A percentile compares a stretch with the other conserved stretches of the same genome.
Evolutionary conservation across 768 basidiomycete genomes (phyloP).

Genomic region (Cytidiella melzeri): DNA sequence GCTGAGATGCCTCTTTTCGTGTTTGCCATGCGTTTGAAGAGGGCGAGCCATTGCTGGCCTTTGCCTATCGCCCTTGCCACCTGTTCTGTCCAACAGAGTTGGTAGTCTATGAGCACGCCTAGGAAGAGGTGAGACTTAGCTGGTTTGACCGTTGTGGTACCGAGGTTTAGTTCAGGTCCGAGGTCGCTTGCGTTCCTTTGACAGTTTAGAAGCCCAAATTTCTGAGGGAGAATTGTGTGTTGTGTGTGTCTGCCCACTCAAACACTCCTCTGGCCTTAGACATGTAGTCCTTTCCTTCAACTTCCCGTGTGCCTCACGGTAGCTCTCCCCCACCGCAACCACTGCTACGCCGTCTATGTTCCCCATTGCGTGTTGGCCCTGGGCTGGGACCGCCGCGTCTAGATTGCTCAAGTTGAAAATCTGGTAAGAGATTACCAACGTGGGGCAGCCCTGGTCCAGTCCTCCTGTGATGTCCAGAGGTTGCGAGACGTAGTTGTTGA

Average conservation of each 20-base stretch:
- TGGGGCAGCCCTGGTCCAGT: constrained; percentile 29
- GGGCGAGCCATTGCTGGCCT: constrained; percentile 18
- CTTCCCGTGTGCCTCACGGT: constrained; percentile 1
- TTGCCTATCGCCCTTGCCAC: constrained; percentile 16
- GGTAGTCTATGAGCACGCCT: constrained; percentile 26
- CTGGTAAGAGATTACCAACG: constrained; percentile 25
- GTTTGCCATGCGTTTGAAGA: constrained; percentile 18
- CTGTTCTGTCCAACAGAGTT: constrained; percentile 21
- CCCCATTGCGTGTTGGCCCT: constrained; percentile 10
- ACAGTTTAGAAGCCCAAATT: constrained; percentile 12
- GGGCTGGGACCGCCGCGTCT: neutral
- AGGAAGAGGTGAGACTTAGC: constrained; percentile 21
- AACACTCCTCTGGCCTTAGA: constrained; percentile 14
- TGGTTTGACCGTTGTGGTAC: constrained; percentile 14
- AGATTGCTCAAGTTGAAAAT: constrained; percentile 28
- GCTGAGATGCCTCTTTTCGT: constrained; percentile 16
- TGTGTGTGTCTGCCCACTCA: constrained; percentile 25
- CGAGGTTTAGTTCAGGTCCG: constrained; percentile 11
- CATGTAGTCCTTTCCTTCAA: constrained; percentile 9
- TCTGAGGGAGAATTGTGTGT: constrained; percentile 19
- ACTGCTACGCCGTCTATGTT: constrained; percentile 17
- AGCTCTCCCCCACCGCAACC: constrained; percentile 4
- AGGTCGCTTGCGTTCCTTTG: neutral
- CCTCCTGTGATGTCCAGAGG: constrained; percentile 20
- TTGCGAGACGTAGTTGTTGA: constrained; percentile 22